A percentile compares a stretch with the other conserved stretches of the same genome.
phyloP scores from a whole-genome alignment of 1,139 yeast species.

The Arxiozyma slooffiae region DNA sequence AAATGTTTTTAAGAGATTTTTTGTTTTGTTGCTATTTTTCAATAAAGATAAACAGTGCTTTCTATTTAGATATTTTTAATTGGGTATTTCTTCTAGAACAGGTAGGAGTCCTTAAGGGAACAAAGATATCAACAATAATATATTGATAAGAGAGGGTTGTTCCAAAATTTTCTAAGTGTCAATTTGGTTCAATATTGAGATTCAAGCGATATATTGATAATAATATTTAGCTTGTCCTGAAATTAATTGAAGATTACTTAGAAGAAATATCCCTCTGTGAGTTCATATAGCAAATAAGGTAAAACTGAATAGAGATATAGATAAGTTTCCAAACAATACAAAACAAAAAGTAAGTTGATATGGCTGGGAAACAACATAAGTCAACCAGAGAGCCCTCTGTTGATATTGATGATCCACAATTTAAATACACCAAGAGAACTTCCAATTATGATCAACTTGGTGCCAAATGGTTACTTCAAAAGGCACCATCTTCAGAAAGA shows the following conservation, averaged over 20 bases:
- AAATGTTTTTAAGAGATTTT: no score
- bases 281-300: no score
- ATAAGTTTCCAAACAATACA: no score
- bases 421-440: slow-evolving; percentile 14
- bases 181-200: not conserved
- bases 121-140: not conserved
- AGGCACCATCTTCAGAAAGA: slow-evolving; percentile 18
- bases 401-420: slow-evolving; percentile 15
- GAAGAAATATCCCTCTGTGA: not conserved
- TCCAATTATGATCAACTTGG: slow-evolving; percentile 10
- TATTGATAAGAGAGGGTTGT: not conserved
- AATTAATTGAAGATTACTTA: not conserved
- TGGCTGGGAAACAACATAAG: not conserved
- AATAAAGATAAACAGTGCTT: no score
- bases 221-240: not conserved
- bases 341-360: not conserved
- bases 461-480: slow-evolving; percentile 21
- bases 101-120: not conserved
- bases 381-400: not conserved
- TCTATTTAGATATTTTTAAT: no score
- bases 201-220: not conserved
- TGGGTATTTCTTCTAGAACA: no score
- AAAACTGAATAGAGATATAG: not conserved
- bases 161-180: not conserved
- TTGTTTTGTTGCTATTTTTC: no score